Conservation (phyloP, 257 asterid genomes). For the Solanum bukasovii region DNA sequence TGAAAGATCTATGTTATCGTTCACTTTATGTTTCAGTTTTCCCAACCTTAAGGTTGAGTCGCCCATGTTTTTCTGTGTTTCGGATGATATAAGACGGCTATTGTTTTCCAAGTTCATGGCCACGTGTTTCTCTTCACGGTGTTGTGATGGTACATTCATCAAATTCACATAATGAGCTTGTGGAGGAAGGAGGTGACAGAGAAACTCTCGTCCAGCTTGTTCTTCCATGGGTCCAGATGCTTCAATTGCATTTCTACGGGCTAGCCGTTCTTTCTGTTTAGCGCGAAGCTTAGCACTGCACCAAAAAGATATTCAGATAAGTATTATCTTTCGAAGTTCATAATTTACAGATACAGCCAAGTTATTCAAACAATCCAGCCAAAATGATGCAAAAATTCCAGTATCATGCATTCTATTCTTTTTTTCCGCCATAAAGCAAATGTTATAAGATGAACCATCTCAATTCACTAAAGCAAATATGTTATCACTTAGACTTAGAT, state of each 20-base stretch:
- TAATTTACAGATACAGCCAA: neutral
- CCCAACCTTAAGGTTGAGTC: conserved; percentile 31
- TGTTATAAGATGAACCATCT: neutral
- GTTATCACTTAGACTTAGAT: neutral
- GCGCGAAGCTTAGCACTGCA: conserved; percentile 80
- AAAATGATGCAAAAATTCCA: neutral
- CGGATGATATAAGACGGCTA: conserved; percentile 12
- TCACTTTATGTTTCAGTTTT: conserved; percentile 33
- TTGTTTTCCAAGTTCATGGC: conserved; percentile 20
- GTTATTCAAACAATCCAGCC: neutral
- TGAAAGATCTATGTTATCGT: conserved; percentile 22
- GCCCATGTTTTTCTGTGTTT: conserved; percentile 17
- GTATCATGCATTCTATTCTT: neutral
- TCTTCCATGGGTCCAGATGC: conserved; percentile 22
- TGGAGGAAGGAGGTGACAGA: conserved; percentile 19
- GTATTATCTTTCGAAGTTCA: neutral
- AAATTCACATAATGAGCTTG: conserved; percentile 28
- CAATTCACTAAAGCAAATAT: neutral
- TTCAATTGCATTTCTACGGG: conserved; percentile 34
- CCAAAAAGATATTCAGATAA: neutral
- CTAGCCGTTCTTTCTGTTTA: conserved; percentile 71
- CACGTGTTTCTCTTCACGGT: conserved; percentile 33
- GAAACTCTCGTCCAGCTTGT: conserved; percentile 12
- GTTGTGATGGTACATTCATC: conserved; percentile 19
- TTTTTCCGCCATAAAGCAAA: neutral